Percentiles rank a stretch among this genome's conserved stretches.
phyloP scores from a whole-genome alignment of 2,329 filamentous ascomycete genomes.

The Macrophomina tecta region DNA sequence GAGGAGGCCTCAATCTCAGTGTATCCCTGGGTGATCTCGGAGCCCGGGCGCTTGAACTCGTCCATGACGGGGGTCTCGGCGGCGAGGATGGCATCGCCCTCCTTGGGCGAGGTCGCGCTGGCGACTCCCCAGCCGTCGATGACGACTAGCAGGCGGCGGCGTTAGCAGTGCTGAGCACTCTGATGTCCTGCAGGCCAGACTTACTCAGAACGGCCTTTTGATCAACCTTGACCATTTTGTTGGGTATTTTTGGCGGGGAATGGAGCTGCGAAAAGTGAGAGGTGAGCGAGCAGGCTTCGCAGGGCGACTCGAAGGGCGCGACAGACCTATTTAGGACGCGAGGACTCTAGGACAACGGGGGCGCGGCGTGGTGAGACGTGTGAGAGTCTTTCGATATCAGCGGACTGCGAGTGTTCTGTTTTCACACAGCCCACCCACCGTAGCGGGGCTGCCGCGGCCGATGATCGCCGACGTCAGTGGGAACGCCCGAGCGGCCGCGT shows the following conservation, averaged over 20 bases:
- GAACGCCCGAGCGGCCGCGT: conserved; percentile 10
- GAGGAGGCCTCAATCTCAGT: conserved; percentile 95
- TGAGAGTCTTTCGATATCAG: conserved; percentile 28
- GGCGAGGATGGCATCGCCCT: conserved; percentile 94
- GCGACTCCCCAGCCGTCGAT: conserved; percentile 99
- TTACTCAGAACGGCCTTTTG: conserved; percentile 69
- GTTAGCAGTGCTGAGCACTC: conserved; percentile 46
- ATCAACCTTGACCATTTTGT: conserved; percentile 69
- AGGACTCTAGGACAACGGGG: conserved; percentile 1
- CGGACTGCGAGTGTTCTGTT: conserved; percentile 22
- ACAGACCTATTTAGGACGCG: neutral
- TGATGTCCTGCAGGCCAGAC: conserved; percentile 59
- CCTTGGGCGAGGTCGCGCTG: conserved; percentile 76
- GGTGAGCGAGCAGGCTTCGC: conserved; percentile 11
- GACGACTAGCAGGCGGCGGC: conserved; percentile 62
- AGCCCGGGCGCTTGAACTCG: conserved; percentile 69
- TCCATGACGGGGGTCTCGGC: conserved; percentile 97
- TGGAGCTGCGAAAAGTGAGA: conserved; percentile 15
- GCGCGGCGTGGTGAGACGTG: conserved; percentile 16
- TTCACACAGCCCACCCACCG: conserved; percentile 8
- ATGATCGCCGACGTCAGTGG: conserved; percentile 25
- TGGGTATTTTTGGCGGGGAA: conserved; percentile 28
- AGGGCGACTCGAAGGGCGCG: neutral
- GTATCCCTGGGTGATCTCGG: conserved; percentile 80
- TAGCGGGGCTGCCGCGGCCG: conserved; percentile 7